Evolutionary conservation across 176 grass and related monocot genomes (phyloP).

Genomic region (Zizania latifolia): DNA sequence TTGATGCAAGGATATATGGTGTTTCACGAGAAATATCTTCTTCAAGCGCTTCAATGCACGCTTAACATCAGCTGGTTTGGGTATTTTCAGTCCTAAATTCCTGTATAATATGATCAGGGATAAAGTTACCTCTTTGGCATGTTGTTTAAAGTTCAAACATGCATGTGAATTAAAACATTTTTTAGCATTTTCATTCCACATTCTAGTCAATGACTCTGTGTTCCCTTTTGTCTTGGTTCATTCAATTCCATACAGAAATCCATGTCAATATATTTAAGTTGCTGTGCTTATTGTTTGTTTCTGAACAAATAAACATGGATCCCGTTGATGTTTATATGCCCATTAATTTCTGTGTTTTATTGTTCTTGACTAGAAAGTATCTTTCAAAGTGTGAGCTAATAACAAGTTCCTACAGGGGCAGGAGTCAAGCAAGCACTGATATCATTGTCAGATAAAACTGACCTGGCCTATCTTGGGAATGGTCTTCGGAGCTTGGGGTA

Average conservation of each 20-base stretch:
- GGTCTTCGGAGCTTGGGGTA: slow-evolving; percentile 60
- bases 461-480: slow-evolving; percentile 49
- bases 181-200: not conserved
- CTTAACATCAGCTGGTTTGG: not conserved
- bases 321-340: not conserved
- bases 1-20: not conserved
- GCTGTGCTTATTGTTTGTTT: too few relatives aligned
- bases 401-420: slow-evolving; percentile 13
- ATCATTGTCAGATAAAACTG: slow-evolving; percentile 60
- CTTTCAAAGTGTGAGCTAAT: not conserved
- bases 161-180: not conserved
- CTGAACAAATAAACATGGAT: not conserved
- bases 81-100: too few relatives aligned
- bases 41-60: not conserved
- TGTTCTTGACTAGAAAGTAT: not conserved
- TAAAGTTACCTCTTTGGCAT: too few relatives aligned
- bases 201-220: not conserved
- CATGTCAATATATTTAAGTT: not conserved
- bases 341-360: not conserved
- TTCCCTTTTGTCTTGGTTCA: not conserved
- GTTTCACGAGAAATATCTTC: not conserved
- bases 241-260: not conserved
- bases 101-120: too few relatives aligned
- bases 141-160: not conserved
- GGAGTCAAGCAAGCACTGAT: slow-evolving; percentile 57